Percentiles rank a stretch among this genome's conserved stretches.
phyloP scores from a whole-genome alignment of 345 rosid genomes.

The Conringia planisiliqua region DNA sequence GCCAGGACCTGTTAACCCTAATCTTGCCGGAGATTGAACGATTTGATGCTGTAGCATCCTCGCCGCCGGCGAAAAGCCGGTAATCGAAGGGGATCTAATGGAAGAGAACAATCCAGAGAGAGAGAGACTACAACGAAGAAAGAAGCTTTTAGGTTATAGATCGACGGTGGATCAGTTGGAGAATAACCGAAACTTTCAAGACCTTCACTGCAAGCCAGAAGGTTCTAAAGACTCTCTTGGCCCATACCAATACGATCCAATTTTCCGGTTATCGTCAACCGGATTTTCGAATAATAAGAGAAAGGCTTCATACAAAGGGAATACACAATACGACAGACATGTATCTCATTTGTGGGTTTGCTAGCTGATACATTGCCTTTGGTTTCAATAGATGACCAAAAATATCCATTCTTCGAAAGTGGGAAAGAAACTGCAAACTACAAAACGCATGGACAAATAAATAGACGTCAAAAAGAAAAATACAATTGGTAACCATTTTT shows the following conservation, averaged over 20 bases:
- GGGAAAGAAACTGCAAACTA: not conserved
- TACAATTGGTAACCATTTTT: constrained; percentile 13
- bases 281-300: not conserved
- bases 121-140: not conserved
- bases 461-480: not conserved
- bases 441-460: constrained; percentile 19
- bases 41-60: constrained; percentile 83
- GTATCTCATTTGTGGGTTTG: not conserved
- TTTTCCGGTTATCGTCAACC: not conserved
- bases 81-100: not conserved
- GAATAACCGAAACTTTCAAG: not conserved
- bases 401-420: not conserved
- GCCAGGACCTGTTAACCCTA: constrained; percentile 71
- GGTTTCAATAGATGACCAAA: constrained; percentile 10
- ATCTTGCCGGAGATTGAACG: constrained; percentile 82
- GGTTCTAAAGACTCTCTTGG: not conserved
- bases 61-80: constrained; percentile 14
- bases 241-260: not conserved
- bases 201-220: not conserved
- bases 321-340: not conserved
- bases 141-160: not conserved
- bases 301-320: not conserved
- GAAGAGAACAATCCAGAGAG: not conserved
- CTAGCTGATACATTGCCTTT: constrained; percentile 1
- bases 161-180: not conserved